These are phyloP conservation scores for Discostella pseudostelligera DNA, from an alignment of 108 stramenopile genomes.

Conservation along the genomic window DNA sequence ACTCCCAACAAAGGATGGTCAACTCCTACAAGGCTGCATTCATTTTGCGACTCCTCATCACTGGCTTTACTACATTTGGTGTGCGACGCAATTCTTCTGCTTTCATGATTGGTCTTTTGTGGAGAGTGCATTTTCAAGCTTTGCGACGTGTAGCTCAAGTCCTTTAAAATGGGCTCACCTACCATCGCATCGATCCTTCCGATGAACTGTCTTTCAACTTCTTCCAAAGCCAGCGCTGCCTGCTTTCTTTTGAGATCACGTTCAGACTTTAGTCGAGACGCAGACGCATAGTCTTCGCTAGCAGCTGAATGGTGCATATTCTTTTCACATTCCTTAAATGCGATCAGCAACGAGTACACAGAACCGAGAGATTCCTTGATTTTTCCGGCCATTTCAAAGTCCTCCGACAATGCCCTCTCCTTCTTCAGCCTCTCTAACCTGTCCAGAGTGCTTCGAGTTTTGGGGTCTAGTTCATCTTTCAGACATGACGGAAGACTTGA, in stretches of 20 bases:
- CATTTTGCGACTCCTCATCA: conserved; percentile 19
- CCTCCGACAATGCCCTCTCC: conserved; percentile 41
- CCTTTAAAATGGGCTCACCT: conserved; percentile 29
- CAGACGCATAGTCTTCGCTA: conserved; percentile 42
- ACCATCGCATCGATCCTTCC: conserved; percentile 3
- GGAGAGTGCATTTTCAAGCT: conserved; percentile 13
- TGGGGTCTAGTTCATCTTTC: conserved; percentile 38
- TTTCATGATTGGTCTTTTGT: conserved; percentile 1
- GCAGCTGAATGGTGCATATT: conserved; percentile 43
- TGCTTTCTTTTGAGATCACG: conserved; percentile 27
- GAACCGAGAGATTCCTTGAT: conserved; percentile 37
- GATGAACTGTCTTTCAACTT: conserved; percentile 36
- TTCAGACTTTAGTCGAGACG: conserved; percentile 48
- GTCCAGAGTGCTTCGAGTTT: conserved; percentile 31
- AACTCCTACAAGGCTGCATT: conserved; percentile 23
- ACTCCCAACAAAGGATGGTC: conserved; percentile 60
- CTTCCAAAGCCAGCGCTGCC: conserved; percentile 22
- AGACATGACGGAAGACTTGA: conserved; percentile 29
- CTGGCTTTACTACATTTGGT: conserved; percentile 4
- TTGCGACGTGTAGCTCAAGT: conserved; percentile 32
- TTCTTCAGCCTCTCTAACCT: conserved; percentile 43
- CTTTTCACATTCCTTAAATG: conserved; percentile 39
- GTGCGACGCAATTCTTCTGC: not conserved
- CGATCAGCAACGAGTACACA: conserved; percentile 38
- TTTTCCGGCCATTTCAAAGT: conserved; percentile 44